Evolutionary conservation across 371 early-diverging fungal species (phyloP).

Genomic region (Mucor irregularis): DNA sequence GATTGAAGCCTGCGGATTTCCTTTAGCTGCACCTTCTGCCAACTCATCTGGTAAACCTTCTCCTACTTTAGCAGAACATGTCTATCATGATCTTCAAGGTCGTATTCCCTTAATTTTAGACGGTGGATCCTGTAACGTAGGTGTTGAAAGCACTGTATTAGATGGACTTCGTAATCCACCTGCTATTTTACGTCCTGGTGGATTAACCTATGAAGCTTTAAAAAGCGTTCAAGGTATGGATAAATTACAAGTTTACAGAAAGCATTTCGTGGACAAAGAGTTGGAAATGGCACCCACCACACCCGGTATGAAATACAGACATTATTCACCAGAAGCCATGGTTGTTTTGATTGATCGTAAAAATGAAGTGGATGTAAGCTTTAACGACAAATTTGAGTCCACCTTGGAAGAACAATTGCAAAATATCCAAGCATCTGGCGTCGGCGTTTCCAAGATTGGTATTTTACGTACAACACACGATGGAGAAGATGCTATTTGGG

Average conservation of each 20-base stretch:
- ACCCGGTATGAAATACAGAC: conserved; percentile 99
- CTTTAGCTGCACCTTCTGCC: conserved; percentile 99
- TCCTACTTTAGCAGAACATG: conserved; percentile 94
- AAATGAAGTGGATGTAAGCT: not conserved
- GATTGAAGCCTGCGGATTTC: conserved; percentile 86
- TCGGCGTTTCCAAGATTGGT: conserved; percentile 29
- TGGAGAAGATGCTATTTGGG: conserved; percentile 22
- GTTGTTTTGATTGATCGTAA: conserved; percentile 76
- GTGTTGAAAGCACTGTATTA: conserved; percentile 97
- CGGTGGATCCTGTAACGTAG: conserved; percentile 89
- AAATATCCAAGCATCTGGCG: conserved; percentile 11
- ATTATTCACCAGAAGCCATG: conserved; percentile 94
- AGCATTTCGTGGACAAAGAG: conserved; percentile 69
- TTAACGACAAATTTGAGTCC: conserved; percentile 19
- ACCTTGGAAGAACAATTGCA: conserved; percentile 26
- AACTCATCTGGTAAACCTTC: conserved; percentile 97
- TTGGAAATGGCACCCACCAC: conserved; percentile 86
- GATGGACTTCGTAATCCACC: conserved; percentile 77
- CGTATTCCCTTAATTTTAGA: conserved; percentile 91
- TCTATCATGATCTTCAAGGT: conserved; percentile 83
- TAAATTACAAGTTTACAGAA: conserved; percentile 73
- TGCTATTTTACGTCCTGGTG: conserved; percentile 97
- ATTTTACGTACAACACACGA: conserved; percentile 29
- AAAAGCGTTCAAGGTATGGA: conserved; percentile 53
- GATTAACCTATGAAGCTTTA: conserved; percentile 86